Evolutionary conservation across 2,329 filamentous ascomycete species (phyloP).

Genomic region (Colletotrichum eremochloae): DNA sequence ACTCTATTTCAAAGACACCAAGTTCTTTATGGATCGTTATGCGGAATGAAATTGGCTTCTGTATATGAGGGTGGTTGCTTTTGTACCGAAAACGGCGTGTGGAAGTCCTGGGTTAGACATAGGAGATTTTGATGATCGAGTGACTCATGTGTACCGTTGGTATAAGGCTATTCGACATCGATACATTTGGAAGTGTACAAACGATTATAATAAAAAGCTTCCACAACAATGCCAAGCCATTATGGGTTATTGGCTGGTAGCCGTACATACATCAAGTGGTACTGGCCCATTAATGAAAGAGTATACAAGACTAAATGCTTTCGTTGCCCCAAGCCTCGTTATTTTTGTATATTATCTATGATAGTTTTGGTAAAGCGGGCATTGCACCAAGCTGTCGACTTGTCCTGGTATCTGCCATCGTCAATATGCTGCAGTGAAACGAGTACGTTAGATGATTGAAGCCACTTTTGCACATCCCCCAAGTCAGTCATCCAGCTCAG

Average conservation of each 20-base stretch:
- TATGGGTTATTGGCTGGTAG: background rate
- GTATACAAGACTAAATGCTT: background rate
- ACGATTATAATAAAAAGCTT: too few relatives aligned
- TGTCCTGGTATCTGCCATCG: background rate
- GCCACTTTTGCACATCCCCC: too few relatives aligned
- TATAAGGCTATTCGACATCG: background rate
- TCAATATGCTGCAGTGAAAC: background rate
- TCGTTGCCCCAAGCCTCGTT: background rate
- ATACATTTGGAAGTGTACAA: too few relatives aligned
- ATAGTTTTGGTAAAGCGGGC: background rate
- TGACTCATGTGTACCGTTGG: background rate
- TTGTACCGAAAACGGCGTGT: slow-evolving; percentile 42
- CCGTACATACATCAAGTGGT: background rate
- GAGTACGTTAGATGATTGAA: background rate
- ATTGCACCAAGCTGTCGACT: background rate
- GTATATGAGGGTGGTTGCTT: slow-evolving; percentile 2
- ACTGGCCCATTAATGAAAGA: background rate
- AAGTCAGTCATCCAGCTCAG: background rate
- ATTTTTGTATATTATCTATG: background rate
- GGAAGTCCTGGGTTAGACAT: slow-evolving; percentile 36
- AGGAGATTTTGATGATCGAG: too few relatives aligned
- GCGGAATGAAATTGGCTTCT: background rate
- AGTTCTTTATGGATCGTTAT: slow-evolving; percentile 27
- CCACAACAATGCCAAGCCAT: background rate
- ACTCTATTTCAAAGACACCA: slow-evolving; percentile 39